Evolutionary conservation across 1,284 basidiomycete species (phyloP), one percentile per base, ranked within the genome.

Genomic region (Irpex lacteus): DNA sequence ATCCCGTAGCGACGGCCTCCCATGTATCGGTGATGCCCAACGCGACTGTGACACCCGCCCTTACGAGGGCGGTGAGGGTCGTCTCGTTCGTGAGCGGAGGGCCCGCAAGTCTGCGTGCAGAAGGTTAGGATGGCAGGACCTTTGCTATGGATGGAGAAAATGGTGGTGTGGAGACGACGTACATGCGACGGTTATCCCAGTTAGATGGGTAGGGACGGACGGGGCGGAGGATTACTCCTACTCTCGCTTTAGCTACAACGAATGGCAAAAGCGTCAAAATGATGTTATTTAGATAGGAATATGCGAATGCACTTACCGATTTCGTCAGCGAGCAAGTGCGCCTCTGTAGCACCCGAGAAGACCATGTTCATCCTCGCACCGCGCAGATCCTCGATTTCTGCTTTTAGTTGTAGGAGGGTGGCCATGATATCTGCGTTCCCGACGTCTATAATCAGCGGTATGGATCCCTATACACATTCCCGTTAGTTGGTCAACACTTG

Each of bases 361-460:
- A 90, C 85, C 80, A 91, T 80, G 57, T 81, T 80, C 76, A 90
- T 83, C 9, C 76, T 75, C n/a, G 83, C 82, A 0, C 85, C 83
- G 4, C 84, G 82, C 38, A 78, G 79, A 52, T 81, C 79, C 63
- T 94, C 91, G 21, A 92, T 83, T 63, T 93, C 86, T 13, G 80
- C 78, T 78, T 94, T 94, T 61, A 96, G 77, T 40, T 85, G 79
- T 52, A 97, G 75, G 15, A 98, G 76, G 4, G 87, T 84, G 0
- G 89, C 89, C 80, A 95, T 94, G 64, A 87, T 80, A 71, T 95
- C 91, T 0, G 90, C 90, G 67, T 80, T 88, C 67, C 88, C 77
- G 1, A 90, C 89, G 8, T 87, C 81, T 9, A 95, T 79, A 1
- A 96, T 87, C 3, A 76, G 66, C 1, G 92, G 88, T 75, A 86